phyloP scores from a whole-genome alignment of 116 monocot genomes.

The Posidonia oceanica region DNA sequence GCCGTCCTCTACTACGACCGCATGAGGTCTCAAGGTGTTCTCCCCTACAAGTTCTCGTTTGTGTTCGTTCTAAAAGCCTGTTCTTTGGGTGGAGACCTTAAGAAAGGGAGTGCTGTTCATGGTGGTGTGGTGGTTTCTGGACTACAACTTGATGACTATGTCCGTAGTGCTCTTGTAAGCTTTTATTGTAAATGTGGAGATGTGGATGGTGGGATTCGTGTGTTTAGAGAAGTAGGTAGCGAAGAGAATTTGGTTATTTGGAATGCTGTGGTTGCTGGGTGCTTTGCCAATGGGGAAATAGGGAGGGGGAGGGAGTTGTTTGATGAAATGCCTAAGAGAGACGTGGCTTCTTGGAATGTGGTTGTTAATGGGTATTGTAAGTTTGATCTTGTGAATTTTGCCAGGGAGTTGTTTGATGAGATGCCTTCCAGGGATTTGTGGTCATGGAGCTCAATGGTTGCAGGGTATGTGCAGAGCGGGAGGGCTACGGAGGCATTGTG shows the following conservation, averaged over 20 bases:
- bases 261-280: constrained; percentile 8
- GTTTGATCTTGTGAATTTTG: constrained; percentile 9
- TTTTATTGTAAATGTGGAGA: constrained; percentile 7
- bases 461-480: constrained; percentile 9
- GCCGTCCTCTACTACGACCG: constrained; percentile 4
- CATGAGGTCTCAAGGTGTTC: constrained; percentile 1
- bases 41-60: constrained; percentile 14
- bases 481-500: constrained; percentile 8
- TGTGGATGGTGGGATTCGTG: not conserved
- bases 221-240: constrained; percentile 1
- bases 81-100: not conserved
- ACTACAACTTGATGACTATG: constrained; percentile 3
- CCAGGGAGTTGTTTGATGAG: constrained; percentile 12
- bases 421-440: constrained; percentile 15
- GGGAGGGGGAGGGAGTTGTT: constrained; percentile 8
- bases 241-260: constrained; percentile 8
- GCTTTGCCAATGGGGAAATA: constrained; percentile 5
- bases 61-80: constrained; percentile 10
- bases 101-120: constrained; percentile 2
- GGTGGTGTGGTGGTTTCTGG: not conserved
- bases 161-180: constrained; percentile 7
- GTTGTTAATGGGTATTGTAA: constrained; percentile 10
- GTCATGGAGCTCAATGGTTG: constrained; percentile 16
- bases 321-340: constrained; percentile 8
- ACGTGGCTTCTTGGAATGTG: constrained; percentile 12